Conservation (phyloP, 1,284 basidiomycete species). For the Amylostereum chailletii region DNA sequence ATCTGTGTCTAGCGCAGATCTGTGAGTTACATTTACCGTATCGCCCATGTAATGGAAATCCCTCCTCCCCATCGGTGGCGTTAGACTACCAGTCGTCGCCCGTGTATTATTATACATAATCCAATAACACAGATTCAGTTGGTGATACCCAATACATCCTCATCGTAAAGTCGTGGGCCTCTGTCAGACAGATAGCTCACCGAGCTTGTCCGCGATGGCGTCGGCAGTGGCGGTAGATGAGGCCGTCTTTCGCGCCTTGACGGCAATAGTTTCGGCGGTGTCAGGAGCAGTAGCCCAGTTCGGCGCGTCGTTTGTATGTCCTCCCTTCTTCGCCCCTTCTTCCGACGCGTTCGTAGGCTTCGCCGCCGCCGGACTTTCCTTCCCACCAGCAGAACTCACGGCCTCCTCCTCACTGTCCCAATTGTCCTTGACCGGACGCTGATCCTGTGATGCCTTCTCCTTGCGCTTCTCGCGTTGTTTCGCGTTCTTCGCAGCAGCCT, state of each 20-base stretch:
- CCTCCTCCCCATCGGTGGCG: too few relatives aligned
- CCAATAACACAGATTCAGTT: too few relatives aligned
- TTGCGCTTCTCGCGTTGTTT: constrained; percentile 63
- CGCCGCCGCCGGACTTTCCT: background rate
- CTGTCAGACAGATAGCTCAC: constrained; percentile 29
- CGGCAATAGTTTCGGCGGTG: constrained; percentile 5
- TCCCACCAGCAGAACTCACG: constrained; percentile 1
- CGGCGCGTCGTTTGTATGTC: constrained; percentile 8
- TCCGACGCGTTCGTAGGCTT: constrained; percentile 11
- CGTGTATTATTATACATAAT: too few relatives aligned
- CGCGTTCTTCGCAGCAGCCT: constrained; percentile 74
- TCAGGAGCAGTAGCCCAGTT: constrained; percentile 13
- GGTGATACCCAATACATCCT: too few relatives aligned
- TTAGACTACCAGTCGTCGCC: too few relatives aligned
- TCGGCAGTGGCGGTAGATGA: constrained; percentile 16
- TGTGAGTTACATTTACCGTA: too few relatives aligned
- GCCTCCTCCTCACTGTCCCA: constrained; percentile 69
- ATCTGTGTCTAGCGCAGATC: background rate
- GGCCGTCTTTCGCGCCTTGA: constrained; percentile 7
- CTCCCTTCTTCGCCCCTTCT: constrained; percentile 10
- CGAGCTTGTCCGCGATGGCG: constrained; percentile 32
- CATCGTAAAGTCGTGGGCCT: too few relatives aligned
- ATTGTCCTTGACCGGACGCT: constrained; percentile 42
- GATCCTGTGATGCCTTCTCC: constrained; percentile 37
- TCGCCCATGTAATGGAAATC: too few relatives aligned